Percentiles rank a stretch among this genome's conserved stretches.
Evolutionary conservation across 2,329 filamentous ascomycete genomes (phyloP).

Genomic region (Cercospora sp.): DNA sequence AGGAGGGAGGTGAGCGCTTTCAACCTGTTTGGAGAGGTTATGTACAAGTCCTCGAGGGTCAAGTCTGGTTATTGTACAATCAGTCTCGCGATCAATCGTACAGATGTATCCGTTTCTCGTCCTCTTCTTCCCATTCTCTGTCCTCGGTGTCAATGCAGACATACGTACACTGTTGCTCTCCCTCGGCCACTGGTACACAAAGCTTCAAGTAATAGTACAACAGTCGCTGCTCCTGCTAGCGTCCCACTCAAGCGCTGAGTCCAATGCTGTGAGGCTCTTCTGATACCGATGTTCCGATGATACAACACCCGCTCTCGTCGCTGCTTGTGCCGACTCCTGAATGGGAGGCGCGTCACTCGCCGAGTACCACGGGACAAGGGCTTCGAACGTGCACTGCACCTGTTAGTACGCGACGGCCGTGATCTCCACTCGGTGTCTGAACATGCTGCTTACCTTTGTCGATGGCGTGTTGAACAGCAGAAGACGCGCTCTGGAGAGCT

Average conservation of each 20-base stretch:
- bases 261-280: neutral
- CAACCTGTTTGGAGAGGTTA: constrained; percentile 21
- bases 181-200: neutral
- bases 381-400: neutral
- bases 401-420: neutral
- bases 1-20: constrained; percentile 1
- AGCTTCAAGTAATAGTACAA: constrained; percentile 10
- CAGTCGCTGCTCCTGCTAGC: neutral
- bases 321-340: constrained; percentile 3
- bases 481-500: constrained; percentile 2
- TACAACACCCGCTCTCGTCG: neutral
- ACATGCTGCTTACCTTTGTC: constrained; percentile 3
- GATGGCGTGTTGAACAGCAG: neutral
- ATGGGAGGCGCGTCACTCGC: neutral
- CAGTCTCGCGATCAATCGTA: constrained; percentile 24
- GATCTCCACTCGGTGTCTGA: neutral
- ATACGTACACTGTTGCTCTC: constrained; percentile 30
- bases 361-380: neutral
- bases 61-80: constrained; percentile 31
- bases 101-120: neutral
- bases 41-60: constrained; percentile 29
- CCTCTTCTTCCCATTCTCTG: constrained; percentile 9
- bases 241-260: neutral
- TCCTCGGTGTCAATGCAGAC: constrained; percentile 20
- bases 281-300: constrained; percentile 6